A percentile compares a stretch with the other conserved stretches of the same genome.
Evolutionary conservation across 2,329 filamentous ascomycete species (phyloP).

Genomic region (Calonectria hongkongensis): DNA sequence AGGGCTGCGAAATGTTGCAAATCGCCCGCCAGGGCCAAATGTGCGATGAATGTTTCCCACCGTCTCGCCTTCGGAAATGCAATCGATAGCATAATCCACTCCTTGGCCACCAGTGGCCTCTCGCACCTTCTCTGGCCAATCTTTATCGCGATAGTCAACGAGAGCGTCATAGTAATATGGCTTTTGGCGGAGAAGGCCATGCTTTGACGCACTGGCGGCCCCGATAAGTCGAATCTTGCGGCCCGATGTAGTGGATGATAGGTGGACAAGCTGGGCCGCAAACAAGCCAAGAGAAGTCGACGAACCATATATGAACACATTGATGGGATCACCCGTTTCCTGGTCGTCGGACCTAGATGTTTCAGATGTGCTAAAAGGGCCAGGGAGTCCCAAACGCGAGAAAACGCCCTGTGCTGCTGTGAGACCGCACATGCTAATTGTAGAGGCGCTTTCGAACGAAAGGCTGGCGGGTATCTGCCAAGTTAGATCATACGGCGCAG

Average conservation of each 20-base stretch:
- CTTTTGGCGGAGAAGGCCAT: constrained; percentile 51
- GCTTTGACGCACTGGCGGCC: constrained; percentile 53
- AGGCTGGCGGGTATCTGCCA: constrained; percentile 60
- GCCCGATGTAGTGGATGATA: constrained; percentile 33
- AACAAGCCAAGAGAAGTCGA: constrained; percentile 60
- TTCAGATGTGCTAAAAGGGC: constrained; percentile 55
- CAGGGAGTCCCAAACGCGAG: constrained; percentile 58
- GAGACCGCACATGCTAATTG: constrained; percentile 63
- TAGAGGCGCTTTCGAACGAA: constrained; percentile 61
- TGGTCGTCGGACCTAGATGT: rapidly evolving
- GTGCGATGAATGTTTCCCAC: constrained; percentile 57
- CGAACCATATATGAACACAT: constrained; percentile 58
- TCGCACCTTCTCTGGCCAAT: constrained; percentile 59
- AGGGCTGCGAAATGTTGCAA: constrained; percentile 52
- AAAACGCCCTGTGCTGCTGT: constrained; percentile 66
- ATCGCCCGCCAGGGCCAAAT: constrained; percentile 51
- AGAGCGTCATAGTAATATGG: constrained; percentile 63
- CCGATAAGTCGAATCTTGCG: constrained; percentile 54
- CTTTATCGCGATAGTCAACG: constrained; percentile 60
- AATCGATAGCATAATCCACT: constrained; percentile 61
- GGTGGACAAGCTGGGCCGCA: constrained; percentile 55
- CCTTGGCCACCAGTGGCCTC: constrained; percentile 51
- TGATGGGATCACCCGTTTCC: background rate
- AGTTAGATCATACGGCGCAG: constrained; percentile 59
- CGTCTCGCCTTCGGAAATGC: constrained; percentile 62